Base-by-base conservation (phyloP, 352 stramenopile genomes). In the Blastocystis sp. region DNA sequence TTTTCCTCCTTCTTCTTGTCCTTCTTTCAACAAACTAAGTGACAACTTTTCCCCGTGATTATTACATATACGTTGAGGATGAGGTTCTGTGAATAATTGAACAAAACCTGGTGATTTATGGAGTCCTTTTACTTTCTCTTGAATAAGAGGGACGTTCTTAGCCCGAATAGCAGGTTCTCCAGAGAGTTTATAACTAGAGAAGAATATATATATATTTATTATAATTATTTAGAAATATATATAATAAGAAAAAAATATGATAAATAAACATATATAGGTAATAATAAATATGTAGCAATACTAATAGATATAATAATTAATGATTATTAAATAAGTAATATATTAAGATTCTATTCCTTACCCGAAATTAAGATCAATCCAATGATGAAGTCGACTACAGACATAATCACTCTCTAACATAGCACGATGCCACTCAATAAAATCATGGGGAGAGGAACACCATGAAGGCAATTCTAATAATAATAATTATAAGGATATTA, bases 301-400 rank as follows among this genome's bases (percentile, higher is more conserved):
- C n/a, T n/a, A n/a, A n/a, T n/a, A n/a, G n/a, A n/a, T n/a, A n/a
- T n/a, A n/a, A n/a, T n/a, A n/a, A n/a, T n/a, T n/a, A n/a, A n/a
- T n/a, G n/a, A n/a, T n/a, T n/a, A n/a, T n/a, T n/a, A n/a, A n/a
- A n/a, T n/a, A n/a, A n/a, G n/a, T n/a, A n/a, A n/a, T n/a, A n/a
- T n/a, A n/a, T n/a, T n/a, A n/a, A n/a, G n/a, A n/a, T n/a, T n/a
- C n/a, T n/a, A n/a, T n/a, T n/a, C n/a, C n/a, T n/a, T n/a, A 68
- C 1, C 86, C 86, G 66, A 95, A 95, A 58, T 86, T 93, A n/a
- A 95, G 68, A 62, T 94, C 83, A 58, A 95, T 93, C 86, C 86
- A 95, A 11, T 73, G 64, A 66, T 93, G 85, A 3, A 95, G 66
- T 7, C 77, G 46, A 1, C 32, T 32, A 13, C 80, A 91, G 4